These are phyloP conservation scores for Chlamydomonas sp. DNA, from an alignment of 139 green algal species.

Conservation along the genomic window DNA sequence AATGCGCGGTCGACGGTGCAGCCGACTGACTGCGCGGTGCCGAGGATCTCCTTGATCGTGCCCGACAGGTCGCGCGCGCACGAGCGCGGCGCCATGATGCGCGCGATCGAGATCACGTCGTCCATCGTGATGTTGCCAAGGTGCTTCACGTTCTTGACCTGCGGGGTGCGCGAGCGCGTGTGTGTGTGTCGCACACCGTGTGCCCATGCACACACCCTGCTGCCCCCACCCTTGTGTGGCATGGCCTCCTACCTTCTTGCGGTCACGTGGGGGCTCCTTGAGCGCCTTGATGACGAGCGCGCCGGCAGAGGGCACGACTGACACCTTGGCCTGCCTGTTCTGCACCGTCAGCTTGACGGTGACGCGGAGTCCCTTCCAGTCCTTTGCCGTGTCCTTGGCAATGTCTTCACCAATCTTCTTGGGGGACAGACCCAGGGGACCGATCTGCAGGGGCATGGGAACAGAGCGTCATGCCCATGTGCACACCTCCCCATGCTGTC, in stretches of 20 bases:
- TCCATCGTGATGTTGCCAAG: conserved; percentile 90
- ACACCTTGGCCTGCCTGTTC: conserved; percentile 96
- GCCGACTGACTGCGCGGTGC: conserved; percentile 89
- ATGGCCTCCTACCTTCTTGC: conserved; percentile 85
- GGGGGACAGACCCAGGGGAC: conserved; percentile 96
- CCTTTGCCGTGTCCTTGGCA: conserved; percentile 98
- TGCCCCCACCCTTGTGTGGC: too few species aligned
- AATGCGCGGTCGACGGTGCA: conserved; percentile 95
- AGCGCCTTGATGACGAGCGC: conserved; percentile 97
- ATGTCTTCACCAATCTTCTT: conserved; percentile 99
- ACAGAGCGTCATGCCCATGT: neutral
- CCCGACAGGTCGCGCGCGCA: conserved; percentile 83
- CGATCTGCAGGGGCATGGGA: conserved; percentile 58
- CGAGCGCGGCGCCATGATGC: conserved; percentile 87
- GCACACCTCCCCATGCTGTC: neutral
- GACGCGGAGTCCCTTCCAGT: conserved; percentile 98
- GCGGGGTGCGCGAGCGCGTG: too few species aligned
- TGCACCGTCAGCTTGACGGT: conserved; percentile 98
- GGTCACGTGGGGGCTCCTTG: conserved; percentile 89
- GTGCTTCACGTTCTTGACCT: conserved; percentile 99
- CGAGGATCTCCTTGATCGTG: conserved; percentile 98
- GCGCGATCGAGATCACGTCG: conserved; percentile 92
- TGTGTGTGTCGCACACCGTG: too few species aligned
- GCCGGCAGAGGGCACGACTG: conserved; percentile 90
- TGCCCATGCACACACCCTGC: too few species aligned